Evolutionary conservation across 2,329 filamentous ascomycete genomes (phyloP), one percentile per base, ranked within the genome.

Genomic region (Aspergillus sp.): DNA sequence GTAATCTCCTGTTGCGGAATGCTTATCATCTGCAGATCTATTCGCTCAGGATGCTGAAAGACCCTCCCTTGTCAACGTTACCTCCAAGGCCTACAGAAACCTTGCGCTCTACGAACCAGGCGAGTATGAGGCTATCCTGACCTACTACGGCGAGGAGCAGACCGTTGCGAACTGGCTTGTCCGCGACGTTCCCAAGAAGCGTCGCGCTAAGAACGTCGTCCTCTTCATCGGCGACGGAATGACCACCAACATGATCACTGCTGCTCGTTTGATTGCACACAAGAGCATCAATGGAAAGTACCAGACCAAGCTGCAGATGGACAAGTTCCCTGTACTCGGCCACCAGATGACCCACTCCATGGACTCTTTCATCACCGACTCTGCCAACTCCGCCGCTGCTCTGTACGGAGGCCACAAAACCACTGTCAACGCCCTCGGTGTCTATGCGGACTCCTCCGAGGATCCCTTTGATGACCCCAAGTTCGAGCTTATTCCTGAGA

Each of bases 301-400:
- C 74, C 87, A 91, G 79, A 86, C 83, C 57, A 83, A 81, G 56
- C 83, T 96, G 82, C 82, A 86, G 69, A 81, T 96, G 79, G 91
- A 96, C 77, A 83, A 91, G 69, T 95, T 95, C 76, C 90, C 91
- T 3, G 84, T 93, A n/a, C 71, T 93, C 11, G 91, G 91, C 19
- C 91, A 96, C 73, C 90, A 93, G 76, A 93, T 95, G 87, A 93
- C 90, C 11, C 90, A 93, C 76, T 93, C 90, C 1, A 85, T 95
- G 69, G 90, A 93, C 77, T 87, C 82, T 50, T 93, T 90, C 81
- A 93, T 95, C 70, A 95, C 90, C 39, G 90, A 95, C 73, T 91
- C 88, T 60, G 91, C 91, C 75, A 95, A 95, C 77, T 91, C 88
- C 5, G 90, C 90, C 4, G 90, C 88, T 44, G 89, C 90, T 15